A percentile compares a stretch with the other conserved stretches of the same genome.
phyloP scores from a whole-genome alignment of 176 grass and related monocot species.

The Lolium rigidum region DNA sequence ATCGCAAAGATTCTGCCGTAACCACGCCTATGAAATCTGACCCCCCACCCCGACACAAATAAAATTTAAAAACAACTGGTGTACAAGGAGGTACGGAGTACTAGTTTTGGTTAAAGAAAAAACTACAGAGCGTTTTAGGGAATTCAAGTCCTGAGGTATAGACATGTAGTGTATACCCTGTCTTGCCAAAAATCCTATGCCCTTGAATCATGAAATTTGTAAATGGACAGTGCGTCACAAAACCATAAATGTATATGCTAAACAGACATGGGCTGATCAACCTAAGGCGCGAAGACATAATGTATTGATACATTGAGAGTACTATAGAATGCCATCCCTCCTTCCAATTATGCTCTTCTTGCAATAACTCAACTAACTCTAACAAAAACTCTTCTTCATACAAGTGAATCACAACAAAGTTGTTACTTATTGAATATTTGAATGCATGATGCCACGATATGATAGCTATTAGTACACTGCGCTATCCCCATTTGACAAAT shows the following conservation, averaged over 20 bases:
- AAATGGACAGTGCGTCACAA: neutral
- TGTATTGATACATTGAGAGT: neutral
- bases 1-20: neutral
- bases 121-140: neutral
- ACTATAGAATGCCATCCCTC: neutral
- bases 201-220: conserved; percentile 4
- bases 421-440: neutral
- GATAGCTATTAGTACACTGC: neutral
- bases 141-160: conserved; percentile 2
- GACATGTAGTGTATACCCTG: neutral
- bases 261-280: neutral
- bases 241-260: conserved; percentile 2
- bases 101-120: neutral
- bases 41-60: too few relatives aligned
- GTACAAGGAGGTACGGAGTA: neutral
- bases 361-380: neutral
- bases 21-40: neutral
- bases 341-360: neutral
- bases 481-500: neutral
- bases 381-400: neutral
- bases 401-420: neutral
- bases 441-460: neutral
- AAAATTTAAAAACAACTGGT: too few relatives aligned
- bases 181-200: neutral
- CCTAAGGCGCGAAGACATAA: neutral